These are phyloP conservation scores for Cystobasidiaceae sp. DNA, from an alignment of 1,284 basidiomycete genomes.

Conservation along the genomic window DNA sequence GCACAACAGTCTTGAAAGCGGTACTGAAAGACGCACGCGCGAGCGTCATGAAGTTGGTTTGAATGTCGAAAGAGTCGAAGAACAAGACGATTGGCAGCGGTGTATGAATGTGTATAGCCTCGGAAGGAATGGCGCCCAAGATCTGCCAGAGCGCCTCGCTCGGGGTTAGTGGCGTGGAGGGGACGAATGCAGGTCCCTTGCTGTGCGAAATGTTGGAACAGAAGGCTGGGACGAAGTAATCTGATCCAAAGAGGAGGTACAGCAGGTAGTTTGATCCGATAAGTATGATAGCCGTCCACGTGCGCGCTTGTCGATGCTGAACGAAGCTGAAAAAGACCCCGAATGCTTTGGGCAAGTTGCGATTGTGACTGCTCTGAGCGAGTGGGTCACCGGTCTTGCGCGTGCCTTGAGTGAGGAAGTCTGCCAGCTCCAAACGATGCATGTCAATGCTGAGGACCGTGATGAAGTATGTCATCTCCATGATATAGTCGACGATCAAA, in stretches of 20 bases:
- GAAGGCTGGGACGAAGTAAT: constrained; percentile 42
- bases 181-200: constrained; percentile 29
- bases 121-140: constrained; percentile 66
- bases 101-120: constrained; percentile 70
- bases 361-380: neutral
- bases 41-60: constrained; percentile 49
- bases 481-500: constrained; percentile 90
- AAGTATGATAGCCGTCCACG: constrained; percentile 19
- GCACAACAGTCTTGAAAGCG: constrained; percentile 71
- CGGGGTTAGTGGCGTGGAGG: constrained; percentile 37
- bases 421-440: constrained; percentile 78
- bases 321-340: constrained; percentile 6
- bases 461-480: constrained; percentile 86
- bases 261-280: constrained; percentile 17
- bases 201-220: constrained; percentile 35
- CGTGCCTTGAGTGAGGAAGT: constrained; percentile 54
- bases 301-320: constrained; percentile 20
- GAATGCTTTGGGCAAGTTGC: neutral
- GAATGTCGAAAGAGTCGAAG: constrained; percentile 51
- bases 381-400: neutral
- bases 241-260: constrained; percentile 36
- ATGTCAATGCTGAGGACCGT: constrained; percentile 86
- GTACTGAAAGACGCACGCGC: constrained; percentile 59
- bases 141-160: constrained; percentile 62
- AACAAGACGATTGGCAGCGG: constrained; percentile 73